Percentiles rank a stretch among this genome's conserved stretches.
These are phyloP conservation scores for Cyclocybe cylindracea DNA, from an alignment of 768 basidiomycete species.

Conservation along the genomic window DNA sequence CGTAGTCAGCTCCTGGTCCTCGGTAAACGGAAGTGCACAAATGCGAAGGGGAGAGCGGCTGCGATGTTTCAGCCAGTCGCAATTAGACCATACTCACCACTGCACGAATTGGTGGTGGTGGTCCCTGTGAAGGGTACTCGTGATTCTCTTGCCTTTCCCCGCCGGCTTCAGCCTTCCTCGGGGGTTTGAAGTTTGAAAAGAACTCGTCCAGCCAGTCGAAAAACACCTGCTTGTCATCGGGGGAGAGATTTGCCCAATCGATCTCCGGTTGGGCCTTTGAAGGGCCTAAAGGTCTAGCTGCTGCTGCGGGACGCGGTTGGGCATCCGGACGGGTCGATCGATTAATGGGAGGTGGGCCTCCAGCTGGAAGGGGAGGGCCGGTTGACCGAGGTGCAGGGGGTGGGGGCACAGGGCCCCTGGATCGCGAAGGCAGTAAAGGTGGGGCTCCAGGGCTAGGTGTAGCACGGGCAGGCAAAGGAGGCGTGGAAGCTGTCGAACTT, in stretches of 20 bases:
- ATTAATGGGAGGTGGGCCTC: constrained; percentile 8
- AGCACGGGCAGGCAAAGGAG: constrained; percentile 20
- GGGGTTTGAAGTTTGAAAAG: constrained; percentile 47
- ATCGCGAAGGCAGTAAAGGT: constrained; percentile 27
- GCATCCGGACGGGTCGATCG: constrained; percentile 1
- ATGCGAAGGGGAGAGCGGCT: background rate
- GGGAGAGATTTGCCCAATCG: constrained; percentile 70
- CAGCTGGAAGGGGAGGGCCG: constrained; percentile 8
- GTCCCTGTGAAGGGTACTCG: constrained; percentile 13
- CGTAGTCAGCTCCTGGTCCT: background rate
- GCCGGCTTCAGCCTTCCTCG: constrained; percentile 10
- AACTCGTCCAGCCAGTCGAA: constrained; percentile 84
- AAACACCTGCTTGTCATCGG: constrained; percentile 69
- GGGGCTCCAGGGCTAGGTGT: constrained; percentile 22
- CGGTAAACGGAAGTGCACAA: background rate
- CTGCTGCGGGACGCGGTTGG: constrained; percentile 12
- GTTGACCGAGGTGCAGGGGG: constrained; percentile 23
- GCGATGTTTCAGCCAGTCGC: background rate
- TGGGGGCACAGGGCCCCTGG: constrained; percentile 15
- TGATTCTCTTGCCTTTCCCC: constrained; percentile 8
- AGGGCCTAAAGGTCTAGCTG: constrained; percentile 3
- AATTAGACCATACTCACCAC: constrained; percentile 18
- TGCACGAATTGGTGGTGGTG: constrained; percentile 21
- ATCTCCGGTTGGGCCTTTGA: constrained; percentile 32
- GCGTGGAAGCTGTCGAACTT: constrained; percentile 19